Evolutionary conservation across 2,329 filamentous ascomycete species (phyloP).

Genomic region (Fulvia fulva): DNA sequence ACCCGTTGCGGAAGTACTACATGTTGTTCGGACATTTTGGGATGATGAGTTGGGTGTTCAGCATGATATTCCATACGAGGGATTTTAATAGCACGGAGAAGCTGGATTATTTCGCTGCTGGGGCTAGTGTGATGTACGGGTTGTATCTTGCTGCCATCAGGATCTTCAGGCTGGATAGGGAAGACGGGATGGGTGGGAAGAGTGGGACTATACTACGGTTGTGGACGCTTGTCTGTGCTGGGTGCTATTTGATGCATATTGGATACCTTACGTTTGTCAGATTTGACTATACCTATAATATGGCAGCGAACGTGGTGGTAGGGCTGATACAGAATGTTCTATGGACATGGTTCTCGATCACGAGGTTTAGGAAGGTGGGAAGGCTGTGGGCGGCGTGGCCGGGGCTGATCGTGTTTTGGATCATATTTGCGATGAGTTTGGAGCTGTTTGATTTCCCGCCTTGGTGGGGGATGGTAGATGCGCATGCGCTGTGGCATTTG

Average conservation of each 20-base stretch:
- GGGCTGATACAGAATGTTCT: conserved; percentile 76
- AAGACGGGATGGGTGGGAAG: conserved; percentile 37
- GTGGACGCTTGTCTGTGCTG: conserved; percentile 72
- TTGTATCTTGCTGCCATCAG: conserved; percentile 80
- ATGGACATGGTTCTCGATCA: conserved; percentile 81
- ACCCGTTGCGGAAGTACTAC: conserved; percentile 78
- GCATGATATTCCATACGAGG: conserved; percentile 85
- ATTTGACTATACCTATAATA: conserved; percentile 98
- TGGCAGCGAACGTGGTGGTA: conserved; percentile 84
- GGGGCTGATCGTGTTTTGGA: conserved; percentile 84
- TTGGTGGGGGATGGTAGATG: conserved; percentile 75
- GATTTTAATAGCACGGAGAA: conserved; percentile 86
- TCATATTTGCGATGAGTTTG: conserved; percentile 89
- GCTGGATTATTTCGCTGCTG: conserved; percentile 92
- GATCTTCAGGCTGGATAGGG: conserved; percentile 73
- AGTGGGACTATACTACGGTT: conserved; percentile 54
- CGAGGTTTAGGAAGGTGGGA: conserved; percentile 66
- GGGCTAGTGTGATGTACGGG: conserved; percentile 84
- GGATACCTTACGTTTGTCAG: conserved; percentile 77
- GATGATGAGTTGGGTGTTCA: conserved; percentile 79
- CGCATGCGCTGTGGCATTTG: conserved; percentile 92
- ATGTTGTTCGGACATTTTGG: conserved; percentile 74
- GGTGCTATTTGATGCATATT: conserved; percentile 72
- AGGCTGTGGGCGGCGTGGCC: conserved; percentile 84
- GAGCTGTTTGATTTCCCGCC: conserved; percentile 94